Conservation (phyloP, 192 early-diverging fungal species). For the Coemansia aciculifera region DNA sequence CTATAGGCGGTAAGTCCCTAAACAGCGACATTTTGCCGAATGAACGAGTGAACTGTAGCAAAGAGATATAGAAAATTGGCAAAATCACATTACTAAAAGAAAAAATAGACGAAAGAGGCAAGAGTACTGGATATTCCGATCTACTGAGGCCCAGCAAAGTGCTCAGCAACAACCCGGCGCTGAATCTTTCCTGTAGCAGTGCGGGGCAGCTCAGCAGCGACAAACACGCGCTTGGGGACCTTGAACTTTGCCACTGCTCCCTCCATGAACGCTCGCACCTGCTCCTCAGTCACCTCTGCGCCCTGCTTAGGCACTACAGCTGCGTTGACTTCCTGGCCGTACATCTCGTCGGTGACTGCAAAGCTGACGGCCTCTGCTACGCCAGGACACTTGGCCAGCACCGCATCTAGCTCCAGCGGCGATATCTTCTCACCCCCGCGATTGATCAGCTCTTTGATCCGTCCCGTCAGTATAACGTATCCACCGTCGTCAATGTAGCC, state of each 20-base stretch:
- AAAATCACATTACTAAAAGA: not conserved
- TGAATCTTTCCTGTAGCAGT: slow-evolving; percentile 78
- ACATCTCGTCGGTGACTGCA: slow-evolving; percentile 72
- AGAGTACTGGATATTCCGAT: not conserved
- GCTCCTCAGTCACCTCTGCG: slow-evolving; percentile 57
- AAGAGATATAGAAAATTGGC: slow-evolving; percentile 4
- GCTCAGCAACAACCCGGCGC: slow-evolving; percentile 60
- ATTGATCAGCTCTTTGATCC: slow-evolving; percentile 90
- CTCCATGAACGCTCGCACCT: slow-evolving; percentile 55
- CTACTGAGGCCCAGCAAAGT: slow-evolving; percentile 57
- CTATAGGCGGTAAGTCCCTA: slow-evolving; percentile 39
- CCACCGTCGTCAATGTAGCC: slow-evolving; percentile 77
- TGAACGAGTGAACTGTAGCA: not conserved
- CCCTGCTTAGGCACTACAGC: slow-evolving; percentile 63
- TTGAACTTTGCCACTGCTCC: slow-evolving; percentile 69
- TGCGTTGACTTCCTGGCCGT: slow-evolving; percentile 82
- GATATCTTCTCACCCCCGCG: slow-evolving; percentile 90
- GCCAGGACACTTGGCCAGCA: slow-evolving; percentile 66
- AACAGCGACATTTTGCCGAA: slow-evolving; percentile 39
- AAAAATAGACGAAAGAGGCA: not conserved
- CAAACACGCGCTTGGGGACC: slow-evolving; percentile 69
- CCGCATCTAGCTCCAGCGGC: slow-evolving; percentile 79
- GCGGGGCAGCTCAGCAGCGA: slow-evolving; percentile 64
- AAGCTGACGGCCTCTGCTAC: slow-evolving; percentile 77
- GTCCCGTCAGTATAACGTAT: slow-evolving; percentile 76